Conservation (phyloP, 352 stramenopile species). For the Phytophthora crassamura region DNA sequence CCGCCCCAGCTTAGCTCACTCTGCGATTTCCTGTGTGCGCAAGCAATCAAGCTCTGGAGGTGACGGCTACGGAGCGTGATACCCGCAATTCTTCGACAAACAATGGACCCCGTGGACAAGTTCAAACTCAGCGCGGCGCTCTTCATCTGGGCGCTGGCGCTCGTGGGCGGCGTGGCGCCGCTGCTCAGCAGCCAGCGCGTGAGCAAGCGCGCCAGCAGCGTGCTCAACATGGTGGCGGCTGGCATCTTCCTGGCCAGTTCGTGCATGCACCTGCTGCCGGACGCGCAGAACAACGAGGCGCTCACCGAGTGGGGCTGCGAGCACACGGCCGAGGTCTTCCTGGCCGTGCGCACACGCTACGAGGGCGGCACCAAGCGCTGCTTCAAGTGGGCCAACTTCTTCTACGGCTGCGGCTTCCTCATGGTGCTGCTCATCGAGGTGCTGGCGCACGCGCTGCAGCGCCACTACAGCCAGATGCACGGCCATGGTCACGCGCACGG, state of each 20-base stretch:
- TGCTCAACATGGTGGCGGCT: conserved; percentile 84
- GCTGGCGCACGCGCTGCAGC: conserved; percentile 67
- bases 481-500: conserved; percentile 19
- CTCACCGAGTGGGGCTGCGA: conserved; percentile 58
- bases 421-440: conserved; percentile 80
- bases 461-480: conserved; percentile 40
- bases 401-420: conserved; percentile 80
- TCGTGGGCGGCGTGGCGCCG: conserved; percentile 62
- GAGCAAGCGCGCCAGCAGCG: conserved; percentile 51
- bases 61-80: not conserved
- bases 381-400: conserved; percentile 84
- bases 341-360: conserved; percentile 39
- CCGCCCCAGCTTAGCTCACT: conserved; percentile 14
- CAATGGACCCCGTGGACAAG: conserved; percentile 51
- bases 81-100: conserved; percentile 8
- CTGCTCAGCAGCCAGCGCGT: conserved; percentile 50
- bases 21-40: conserved; percentile 19
- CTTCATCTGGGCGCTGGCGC: conserved; percentile 64
- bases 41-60: conserved; percentile 10
- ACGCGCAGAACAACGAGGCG: conserved; percentile 72
- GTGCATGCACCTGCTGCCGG: conserved; percentile 81
- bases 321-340: conserved; percentile 39
- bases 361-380: conserved; percentile 48
- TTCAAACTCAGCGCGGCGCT: conserved; percentile 75
- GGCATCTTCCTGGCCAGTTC: conserved; percentile 85